Percentiles rank a stretch among this genome's conserved stretches.
Evolutionary conservation across 2,329 filamentous ascomycete species (phyloP).

Genomic region (Dendrostoma leiphaemia): DNA sequence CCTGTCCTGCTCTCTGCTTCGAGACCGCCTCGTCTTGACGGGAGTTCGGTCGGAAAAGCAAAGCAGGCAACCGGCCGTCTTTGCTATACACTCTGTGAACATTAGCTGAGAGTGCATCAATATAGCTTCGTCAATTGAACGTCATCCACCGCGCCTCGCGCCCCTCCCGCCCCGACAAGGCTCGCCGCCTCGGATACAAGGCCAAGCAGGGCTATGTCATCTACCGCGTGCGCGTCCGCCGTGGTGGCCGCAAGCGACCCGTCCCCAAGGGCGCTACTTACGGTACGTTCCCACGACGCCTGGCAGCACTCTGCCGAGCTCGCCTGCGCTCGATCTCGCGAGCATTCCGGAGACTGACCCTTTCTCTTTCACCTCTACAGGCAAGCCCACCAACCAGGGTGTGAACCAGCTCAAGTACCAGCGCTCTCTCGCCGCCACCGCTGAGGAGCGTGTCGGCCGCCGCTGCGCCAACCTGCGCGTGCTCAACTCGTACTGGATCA

Average conservation of each 20-base stretch:
- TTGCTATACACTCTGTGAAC: slow-evolving; percentile 99
- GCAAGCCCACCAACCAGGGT: slow-evolving; percentile 99
- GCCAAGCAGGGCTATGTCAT: slow-evolving; percentile 99
- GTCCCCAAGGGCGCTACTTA: slow-evolving; percentile 98
- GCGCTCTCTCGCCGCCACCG: slow-evolving; percentile 94
- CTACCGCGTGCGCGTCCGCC: slow-evolving; percentile 98
- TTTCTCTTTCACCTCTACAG: slow-evolving; percentile 44
- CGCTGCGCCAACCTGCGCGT: slow-evolving; percentile 99
- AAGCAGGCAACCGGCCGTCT: slow-evolving; percentile 45
- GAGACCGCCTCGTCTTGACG: neutral
- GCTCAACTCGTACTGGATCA: slow-evolving; percentile 99
- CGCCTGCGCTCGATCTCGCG: neutral
- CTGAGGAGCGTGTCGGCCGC: slow-evolving; percentile 99
- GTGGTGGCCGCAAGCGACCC: slow-evolving; percentile 97
- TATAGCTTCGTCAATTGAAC: slow-evolving; percentile 99
- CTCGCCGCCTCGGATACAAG: slow-evolving; percentile 99
- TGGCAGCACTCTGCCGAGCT: neutral
- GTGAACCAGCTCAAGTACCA: slow-evolving; percentile 99
- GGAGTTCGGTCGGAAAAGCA: neutral
- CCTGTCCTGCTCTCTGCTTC: slow-evolving; percentile 9
- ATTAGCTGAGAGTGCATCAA: slow-evolving; percentile 99
- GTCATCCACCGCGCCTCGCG: slow-evolving; percentile 99
- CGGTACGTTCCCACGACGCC: slow-evolving; percentile 53
- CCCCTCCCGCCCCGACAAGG: slow-evolving; percentile 98
- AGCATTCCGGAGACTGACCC: slow-evolving; percentile 1